phyloP scores from a whole-genome alignment of 441 rosid species.

The Hura crepitans region DNA sequence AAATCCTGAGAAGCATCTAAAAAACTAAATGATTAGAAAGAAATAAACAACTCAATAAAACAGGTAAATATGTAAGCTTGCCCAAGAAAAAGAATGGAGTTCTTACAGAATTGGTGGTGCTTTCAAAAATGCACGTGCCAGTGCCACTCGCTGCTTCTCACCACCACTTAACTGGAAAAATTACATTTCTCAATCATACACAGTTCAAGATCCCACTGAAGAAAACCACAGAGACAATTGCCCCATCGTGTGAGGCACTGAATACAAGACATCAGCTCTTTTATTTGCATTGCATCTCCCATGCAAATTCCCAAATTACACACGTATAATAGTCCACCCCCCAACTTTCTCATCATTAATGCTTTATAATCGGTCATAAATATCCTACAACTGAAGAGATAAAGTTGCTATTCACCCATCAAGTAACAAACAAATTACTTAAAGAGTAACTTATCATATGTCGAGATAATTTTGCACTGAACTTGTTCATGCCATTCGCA shows the following conservation, averaged over 20 bases:
- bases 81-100: conserved; percentile 13
- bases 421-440: not conserved
- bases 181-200: conserved; percentile 2
- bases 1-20: not conserved
- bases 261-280: not conserved
- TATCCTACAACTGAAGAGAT: not conserved
- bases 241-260: conserved; percentile 6
- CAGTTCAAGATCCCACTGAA: conserved; percentile 15
- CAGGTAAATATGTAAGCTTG: not conserved
- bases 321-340: not conserved
- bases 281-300: not conserved
- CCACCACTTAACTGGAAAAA: conserved; percentile 89
- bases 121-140: conserved; percentile 93
- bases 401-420: not conserved
- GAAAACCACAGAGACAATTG: conserved; percentile 3
- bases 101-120: conserved; percentile 87
- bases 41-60: not conserved
- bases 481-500: not conserved
- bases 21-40: not conserved
- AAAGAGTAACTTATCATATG: not conserved
- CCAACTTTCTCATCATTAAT: not conserved
- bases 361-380: not conserved
- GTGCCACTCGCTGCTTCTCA: conserved; percentile 97
- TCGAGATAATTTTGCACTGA: not conserved
- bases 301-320: not conserved